Conservation (phyloP, 805 yeast species). For the Kazachstania taianensis region DNA sequence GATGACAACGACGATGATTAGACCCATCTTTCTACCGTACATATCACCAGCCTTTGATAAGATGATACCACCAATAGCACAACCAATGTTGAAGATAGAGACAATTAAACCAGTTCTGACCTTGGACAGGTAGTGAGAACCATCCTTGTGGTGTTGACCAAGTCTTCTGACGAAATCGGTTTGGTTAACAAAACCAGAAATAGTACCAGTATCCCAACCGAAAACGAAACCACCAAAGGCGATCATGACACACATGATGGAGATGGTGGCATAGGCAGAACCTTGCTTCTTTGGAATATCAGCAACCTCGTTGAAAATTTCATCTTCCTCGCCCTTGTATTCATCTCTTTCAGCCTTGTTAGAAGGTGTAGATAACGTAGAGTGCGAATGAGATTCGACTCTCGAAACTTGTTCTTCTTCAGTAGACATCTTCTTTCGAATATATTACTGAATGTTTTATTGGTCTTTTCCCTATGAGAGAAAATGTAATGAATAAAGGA, state of each 20-base stretch:
- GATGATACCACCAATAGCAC: constrained; percentile 62
- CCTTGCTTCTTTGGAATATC: constrained; percentile 7
- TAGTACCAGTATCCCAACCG: constrained; percentile 74
- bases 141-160: constrained; percentile 35
- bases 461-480: not conserved
- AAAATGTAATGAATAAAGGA: too few species aligned
- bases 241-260: constrained; percentile 25
- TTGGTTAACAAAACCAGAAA: constrained; percentile 62
- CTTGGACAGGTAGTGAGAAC: constrained; percentile 34
- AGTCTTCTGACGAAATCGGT: constrained; percentile 43
- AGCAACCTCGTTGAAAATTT: not conserved
- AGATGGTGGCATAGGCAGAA: constrained; percentile 28
- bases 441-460: not conserved
- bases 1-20: constrained; percentile 50
- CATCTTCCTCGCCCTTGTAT: constrained; percentile 4
- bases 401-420: constrained; percentile 5
- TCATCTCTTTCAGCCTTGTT: constrained; percentile 26
- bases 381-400: constrained; percentile 7
- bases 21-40: constrained; percentile 56
- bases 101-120: constrained; percentile 42
- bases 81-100: constrained; percentile 60
- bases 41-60: constrained; percentile 51
- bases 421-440: constrained; percentile 4
- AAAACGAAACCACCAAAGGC: constrained; percentile 33
- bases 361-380: constrained; percentile 22